Evolutionary conservation across 805 yeast species (phyloP), one percentile per base, ranked within the genome.

Genomic region (Wickerhamomyces xylosicus): DNA sequence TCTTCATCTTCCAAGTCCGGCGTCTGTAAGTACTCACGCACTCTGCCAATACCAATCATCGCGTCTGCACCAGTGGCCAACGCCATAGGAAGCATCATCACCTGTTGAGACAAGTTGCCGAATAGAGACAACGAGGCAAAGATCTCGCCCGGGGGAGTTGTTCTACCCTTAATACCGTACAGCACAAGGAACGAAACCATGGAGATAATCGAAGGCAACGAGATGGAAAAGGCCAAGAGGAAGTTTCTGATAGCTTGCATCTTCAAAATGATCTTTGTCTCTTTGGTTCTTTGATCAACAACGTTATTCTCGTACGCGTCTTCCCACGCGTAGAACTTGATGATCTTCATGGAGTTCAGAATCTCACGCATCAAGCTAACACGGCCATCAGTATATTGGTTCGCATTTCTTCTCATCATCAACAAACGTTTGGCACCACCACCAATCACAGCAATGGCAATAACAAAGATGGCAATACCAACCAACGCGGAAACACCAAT

Each of bases 271-370:
- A 67, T 61, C 8, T 48, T 45, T 71, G 80, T 74, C 58, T 85
- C 95, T 19, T 63, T 56, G 1, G 48, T 48, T 52, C 95, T 70
- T 29, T 73, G 62, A 3, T 65, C 64, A 6, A 72, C 49, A 33
- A 85, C 70, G 35, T 71, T 56, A 11, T 66, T 56, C 39, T 67
- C 64, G 56, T 84, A 85, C 1, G 95, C 85, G 20, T 67, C 68
- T 60, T 86, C 95, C 95, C 95, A 85, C 2, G 90, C 80, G 54
- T 85, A 85, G 56, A 70, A 83, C 62, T 85, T 85, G 60, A 85
- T 81, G 56, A 80, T 70, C 48, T 74, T 79, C 61, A 79, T 69
- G 50, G 74, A 72, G 45, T 67, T 69, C 44, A 79, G 59, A 25
- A 77, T 71, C 53, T 79, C 87, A 50, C 79, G 74, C 54, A 79